Evolutionary conservation across 768 basidiomycete genomes (phyloP).

Genomic region (Amanita fuliginea): DNA sequence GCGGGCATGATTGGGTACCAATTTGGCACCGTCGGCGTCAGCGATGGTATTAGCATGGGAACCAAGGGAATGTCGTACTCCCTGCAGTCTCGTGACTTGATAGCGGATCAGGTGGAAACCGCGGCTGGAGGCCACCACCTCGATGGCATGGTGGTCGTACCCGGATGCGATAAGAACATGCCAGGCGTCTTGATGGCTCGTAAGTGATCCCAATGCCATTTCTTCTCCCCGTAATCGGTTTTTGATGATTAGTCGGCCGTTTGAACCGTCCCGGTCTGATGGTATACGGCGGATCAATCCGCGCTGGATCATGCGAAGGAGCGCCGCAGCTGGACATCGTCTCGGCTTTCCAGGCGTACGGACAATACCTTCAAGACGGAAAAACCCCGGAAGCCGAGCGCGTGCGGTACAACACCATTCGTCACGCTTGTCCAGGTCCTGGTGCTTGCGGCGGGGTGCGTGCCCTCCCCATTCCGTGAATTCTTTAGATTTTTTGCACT

Average conservation of each 20-base stretch:
- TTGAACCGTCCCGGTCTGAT: conserved; percentile 94
- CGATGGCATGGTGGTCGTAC: conserved; percentile 94
- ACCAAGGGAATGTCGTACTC: conserved; percentile 91
- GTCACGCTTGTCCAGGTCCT: conserved; percentile 93
- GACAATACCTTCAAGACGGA: conserved; percentile 87
- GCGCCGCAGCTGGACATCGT: conserved; percentile 88
- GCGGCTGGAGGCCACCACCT: conserved; percentile 96
- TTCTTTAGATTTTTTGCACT: not conserved
- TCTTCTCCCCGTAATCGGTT: too few species aligned
- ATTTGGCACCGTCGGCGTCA: conserved; percentile 95
- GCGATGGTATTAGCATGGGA: conserved; percentile 98
- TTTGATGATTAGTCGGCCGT: conserved; percentile 56
- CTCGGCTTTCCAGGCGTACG: conserved; percentile 96
- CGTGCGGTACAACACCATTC: conserved; percentile 76
- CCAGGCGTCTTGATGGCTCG: conserved; percentile 98
- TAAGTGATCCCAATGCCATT: conserved; percentile 31
- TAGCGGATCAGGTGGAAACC: conserved; percentile 95
- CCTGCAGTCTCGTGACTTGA: conserved; percentile 94
- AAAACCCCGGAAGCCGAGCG: conserved; percentile 74
- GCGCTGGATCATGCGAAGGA: conserved; percentile 85
- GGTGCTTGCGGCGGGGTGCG: conserved; percentile 96
- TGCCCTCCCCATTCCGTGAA: not conserved
- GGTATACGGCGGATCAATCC: conserved; percentile 96
- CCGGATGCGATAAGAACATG: conserved; percentile 99
- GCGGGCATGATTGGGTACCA: conserved; percentile 86